Evolutionary conservation across 1,284 basidiomycete genomes (phyloP).

Genomic region (Apiotrichum gracile): DNA sequence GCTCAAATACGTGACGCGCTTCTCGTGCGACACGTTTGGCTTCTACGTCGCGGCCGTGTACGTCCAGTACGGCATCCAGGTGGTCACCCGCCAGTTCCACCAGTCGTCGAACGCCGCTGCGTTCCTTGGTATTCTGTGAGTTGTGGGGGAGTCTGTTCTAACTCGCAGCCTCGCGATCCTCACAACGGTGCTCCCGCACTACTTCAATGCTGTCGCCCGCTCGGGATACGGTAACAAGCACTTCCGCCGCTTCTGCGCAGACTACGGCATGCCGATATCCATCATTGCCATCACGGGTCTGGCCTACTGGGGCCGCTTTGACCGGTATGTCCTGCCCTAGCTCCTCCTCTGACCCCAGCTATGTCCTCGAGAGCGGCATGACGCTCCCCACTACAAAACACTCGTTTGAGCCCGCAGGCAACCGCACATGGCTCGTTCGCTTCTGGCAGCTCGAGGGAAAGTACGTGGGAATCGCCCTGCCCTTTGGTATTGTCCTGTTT

Average conservation of each 20-base stretch:
- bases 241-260: conserved; percentile 66
- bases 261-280: conserved; percentile 84
- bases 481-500: conserved; percentile 51
- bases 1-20: conserved; percentile 75
- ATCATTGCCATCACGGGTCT: conserved; percentile 65
- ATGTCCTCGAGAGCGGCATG: conserved; percentile 53
- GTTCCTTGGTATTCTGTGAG: conserved; percentile 58
- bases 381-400: conserved; percentile 61
- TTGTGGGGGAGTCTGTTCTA: not conserved
- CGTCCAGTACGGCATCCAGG: conserved; percentile 76
- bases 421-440: conserved; percentile 73
- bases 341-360: conserved; percentile 14
- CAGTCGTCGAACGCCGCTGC: conserved; percentile 53
- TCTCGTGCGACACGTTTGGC: conserved; percentile 89
- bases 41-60: conserved; percentile 65
- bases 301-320: conserved; percentile 79
- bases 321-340: conserved; percentile 30
- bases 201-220: conserved; percentile 62
- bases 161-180: conserved; percentile 60
- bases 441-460: conserved; percentile 88
- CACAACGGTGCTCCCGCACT: conserved; percentile 66
- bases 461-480: conserved; percentile 71
- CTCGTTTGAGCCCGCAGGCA: conserved; percentile 68
- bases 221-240: conserved; percentile 65
- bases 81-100: conserved; percentile 66